These are phyloP conservation scores for Calamus simplicifolius DNA, from an alignment of 176 grass and related monocot genomes.

Conservation along the genomic window DNA sequence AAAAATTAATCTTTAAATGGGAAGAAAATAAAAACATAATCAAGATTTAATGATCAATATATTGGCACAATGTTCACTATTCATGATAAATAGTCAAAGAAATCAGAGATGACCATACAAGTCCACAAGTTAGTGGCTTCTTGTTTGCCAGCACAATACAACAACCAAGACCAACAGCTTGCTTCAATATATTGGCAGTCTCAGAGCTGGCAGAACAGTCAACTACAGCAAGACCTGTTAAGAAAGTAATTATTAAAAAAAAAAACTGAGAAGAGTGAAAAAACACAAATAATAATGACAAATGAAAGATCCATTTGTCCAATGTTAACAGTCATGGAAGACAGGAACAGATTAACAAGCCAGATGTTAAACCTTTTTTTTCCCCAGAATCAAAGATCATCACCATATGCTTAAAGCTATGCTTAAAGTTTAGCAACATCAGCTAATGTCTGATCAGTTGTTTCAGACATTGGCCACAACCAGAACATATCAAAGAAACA, in stretches of 20 bases:
- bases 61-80: too few species aligned
- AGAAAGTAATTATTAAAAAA: background rate
- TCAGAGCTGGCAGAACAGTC: slow-evolving; percentile 86
- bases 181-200: slow-evolving; percentile 50
- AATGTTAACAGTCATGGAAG: too few species aligned
- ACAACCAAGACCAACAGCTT: slow-evolving; percentile 43
- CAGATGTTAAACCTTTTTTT: too few species aligned
- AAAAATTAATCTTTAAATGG: too few species aligned
- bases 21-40: too few species aligned
- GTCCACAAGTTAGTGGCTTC: slow-evolving; percentile 71
- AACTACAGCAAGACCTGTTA: slow-evolving; percentile 68
- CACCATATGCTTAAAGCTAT: too few species aligned
- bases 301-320: background rate
- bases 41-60: too few species aligned
- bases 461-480: background rate
- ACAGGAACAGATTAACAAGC: too few species aligned
- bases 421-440: too few species aligned
- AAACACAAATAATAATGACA: background rate
- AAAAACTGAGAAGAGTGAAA: background rate
- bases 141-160: slow-evolving; percentile 78
- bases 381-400: too few species aligned
- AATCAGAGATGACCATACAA: slow-evolving; percentile 34
- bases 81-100: too few species aligned
- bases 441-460: too few species aligned
- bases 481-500: background rate